Conservation (phyloP, 441 rosid genomes). For the Mallotus japonicus region DNA sequence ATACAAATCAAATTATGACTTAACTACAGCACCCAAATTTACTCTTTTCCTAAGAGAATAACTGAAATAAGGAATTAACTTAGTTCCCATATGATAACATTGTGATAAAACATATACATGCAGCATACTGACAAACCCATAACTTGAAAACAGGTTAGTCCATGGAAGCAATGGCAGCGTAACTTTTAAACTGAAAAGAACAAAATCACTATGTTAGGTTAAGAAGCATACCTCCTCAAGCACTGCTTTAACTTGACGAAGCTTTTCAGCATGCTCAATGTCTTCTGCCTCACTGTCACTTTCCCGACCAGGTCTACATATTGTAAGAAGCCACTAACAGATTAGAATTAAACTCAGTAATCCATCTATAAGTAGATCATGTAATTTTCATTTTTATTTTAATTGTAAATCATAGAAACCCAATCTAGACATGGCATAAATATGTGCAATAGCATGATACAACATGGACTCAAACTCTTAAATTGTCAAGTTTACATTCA, state of each 20-base stretch:
- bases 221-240: constrained; percentile 84
- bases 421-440: not conserved
- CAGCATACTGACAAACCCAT: not conserved
- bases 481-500: not conserved
- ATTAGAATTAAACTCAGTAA: not conserved
- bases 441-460: not conserved
- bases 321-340: constrained; percentile 1
- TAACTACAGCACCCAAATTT: not conserved
- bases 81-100: not conserved
- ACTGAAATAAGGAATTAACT: not conserved
- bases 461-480: not conserved
- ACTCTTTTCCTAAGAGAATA: not conserved
- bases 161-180: not conserved
- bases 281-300: constrained; percentile 99
- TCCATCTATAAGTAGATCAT: not conserved
- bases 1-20: constrained; percentile 4
- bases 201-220: not conserved
- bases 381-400: not conserved
- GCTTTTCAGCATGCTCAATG: constrained; percentile 98
- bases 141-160: not conserved
- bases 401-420: not conserved
- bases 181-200: not conserved
- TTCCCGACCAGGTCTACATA: constrained; percentile 67
- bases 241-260: constrained; percentile 99
- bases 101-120: not conserved